Conservation (phyloP, 306 rosid genomes). For the Argentina anserina region DNA sequence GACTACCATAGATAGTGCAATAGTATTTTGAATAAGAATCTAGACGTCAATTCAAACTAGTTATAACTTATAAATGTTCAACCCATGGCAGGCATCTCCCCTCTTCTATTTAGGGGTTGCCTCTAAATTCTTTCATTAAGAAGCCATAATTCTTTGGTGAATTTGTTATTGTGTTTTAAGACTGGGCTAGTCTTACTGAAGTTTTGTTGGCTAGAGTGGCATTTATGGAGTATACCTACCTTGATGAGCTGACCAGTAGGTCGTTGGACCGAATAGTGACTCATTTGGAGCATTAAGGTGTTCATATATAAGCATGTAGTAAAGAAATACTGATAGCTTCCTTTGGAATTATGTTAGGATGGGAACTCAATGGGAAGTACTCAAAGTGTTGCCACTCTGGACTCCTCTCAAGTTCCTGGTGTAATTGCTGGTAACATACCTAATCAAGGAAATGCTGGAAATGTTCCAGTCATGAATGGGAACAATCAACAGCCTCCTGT, state of each 20-base stretch:
- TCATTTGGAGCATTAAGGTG: not conserved
- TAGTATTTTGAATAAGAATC: not conserved
- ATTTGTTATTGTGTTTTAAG: not conserved
- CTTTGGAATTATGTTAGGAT: slow-evolving; percentile 45
- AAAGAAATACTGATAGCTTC: slow-evolving; percentile 12
- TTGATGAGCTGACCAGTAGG: not conserved
- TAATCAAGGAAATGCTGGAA: slow-evolving; percentile 42
- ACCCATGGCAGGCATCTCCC: not conserved
- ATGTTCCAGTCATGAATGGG: slow-evolving; percentile 37
- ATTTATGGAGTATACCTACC: not conserved
- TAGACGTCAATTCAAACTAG: not conserved
- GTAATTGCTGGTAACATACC: slow-evolving; percentile 26
- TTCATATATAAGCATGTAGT: not conserved
- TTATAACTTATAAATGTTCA: not conserved
- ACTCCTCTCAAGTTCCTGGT: slow-evolving; percentile 43
- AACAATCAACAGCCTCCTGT: slow-evolving; percentile 38
- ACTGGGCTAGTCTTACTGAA: not conserved
- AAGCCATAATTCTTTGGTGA: not conserved
- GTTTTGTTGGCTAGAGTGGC: not conserved
- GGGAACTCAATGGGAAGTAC: slow-evolving; percentile 38
- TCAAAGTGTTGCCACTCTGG: slow-evolving; percentile 32
- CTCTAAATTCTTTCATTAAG: not conserved
- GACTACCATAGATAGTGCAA: not conserved
- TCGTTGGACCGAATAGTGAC: not conserved
- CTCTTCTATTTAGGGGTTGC: not conserved